These are phyloP conservation scores for Acer yangbiense DNA, from an alignment of 345 rosid genomes.

Conservation along the genomic window DNA sequence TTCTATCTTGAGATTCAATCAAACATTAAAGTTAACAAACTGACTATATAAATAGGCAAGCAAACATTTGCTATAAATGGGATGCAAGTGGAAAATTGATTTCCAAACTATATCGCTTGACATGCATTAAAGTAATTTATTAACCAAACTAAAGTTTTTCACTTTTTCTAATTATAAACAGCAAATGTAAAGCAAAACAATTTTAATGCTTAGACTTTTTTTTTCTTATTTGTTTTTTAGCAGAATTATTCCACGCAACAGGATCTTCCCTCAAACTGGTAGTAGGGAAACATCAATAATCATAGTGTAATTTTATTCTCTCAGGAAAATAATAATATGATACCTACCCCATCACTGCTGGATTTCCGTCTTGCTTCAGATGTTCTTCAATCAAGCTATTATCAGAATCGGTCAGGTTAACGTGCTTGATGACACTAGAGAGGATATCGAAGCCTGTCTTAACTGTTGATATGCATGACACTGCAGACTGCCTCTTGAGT, in stretches of 20 bases:
- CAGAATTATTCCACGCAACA: not conserved
- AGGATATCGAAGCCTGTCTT: constrained; percentile 51
- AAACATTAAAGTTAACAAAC: not conserved
- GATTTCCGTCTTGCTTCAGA: constrained; percentile 21
- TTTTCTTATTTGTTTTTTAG: not conserved
- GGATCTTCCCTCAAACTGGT: not conserved
- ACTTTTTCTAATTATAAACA: not conserved
- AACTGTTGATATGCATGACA: constrained; percentile 46
- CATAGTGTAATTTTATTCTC: not conserved
- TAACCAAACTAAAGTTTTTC: not conserved
- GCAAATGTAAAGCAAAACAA: not conserved
- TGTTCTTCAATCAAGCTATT: constrained; percentile 31
- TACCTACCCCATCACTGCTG: constrained; percentile 34
- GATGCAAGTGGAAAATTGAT: not conserved
- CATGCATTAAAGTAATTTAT: not conserved
- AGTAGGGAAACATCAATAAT: constrained; percentile 1
- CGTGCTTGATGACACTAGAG: constrained; percentile 31
- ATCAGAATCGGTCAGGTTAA: constrained; percentile 20
- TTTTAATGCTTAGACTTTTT: not conserved
- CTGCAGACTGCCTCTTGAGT: constrained; percentile 53
- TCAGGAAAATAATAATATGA: constrained; percentile 14
- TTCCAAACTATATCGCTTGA: not conserved
- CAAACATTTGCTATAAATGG: not conserved
- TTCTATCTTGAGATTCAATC: not conserved
- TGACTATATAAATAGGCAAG: not conserved